Percentiles rank a stretch among this genome's conserved stretches.
Conservation (phyloP, 139 green algal species). For the Asterochloris erici region DNA sequence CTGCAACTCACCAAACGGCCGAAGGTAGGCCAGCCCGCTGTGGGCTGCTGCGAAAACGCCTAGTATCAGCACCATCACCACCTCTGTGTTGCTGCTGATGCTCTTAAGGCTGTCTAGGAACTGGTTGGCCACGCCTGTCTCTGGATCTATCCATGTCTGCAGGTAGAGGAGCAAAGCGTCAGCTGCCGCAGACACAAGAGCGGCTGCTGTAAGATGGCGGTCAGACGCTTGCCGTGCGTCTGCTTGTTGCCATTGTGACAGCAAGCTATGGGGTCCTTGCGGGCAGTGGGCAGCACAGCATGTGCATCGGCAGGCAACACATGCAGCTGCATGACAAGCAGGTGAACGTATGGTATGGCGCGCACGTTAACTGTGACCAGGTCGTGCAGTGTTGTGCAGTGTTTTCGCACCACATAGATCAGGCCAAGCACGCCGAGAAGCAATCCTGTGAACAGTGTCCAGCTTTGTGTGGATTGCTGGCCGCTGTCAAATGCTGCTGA, state of each 20-base stretch:
- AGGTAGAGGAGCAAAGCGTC: neutral
- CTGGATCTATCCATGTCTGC: constrained; percentile 80
- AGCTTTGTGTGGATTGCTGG: constrained; percentile 72
- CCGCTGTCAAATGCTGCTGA: constrained; percentile 75
- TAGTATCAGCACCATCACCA: constrained; percentile 80
- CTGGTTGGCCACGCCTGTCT: constrained; percentile 60
- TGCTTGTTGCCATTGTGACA: neutral
- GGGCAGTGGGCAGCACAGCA: neutral
- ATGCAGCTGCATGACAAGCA: neutral
- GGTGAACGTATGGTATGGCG: neutral
- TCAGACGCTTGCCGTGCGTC: neutral
- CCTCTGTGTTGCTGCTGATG: constrained; percentile 50
- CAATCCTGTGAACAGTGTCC: constrained; percentile 75
- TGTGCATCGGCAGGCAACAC: neutral
- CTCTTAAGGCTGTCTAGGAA: constrained; percentile 58
- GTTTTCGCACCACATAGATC: constrained; percentile 78
- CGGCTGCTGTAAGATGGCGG: neutral
- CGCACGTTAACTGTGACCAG: neutral
- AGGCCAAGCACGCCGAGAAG: constrained; percentile 69
- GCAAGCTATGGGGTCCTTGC: neutral
- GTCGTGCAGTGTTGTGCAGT: neutral
- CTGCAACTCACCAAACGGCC: constrained; percentile 57
- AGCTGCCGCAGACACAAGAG: neutral
- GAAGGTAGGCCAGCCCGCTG: constrained; percentile 83
- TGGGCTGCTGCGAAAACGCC: constrained; percentile 84